These are phyloP conservation scores for Globisporangium paroecandrum DNA, from an alignment of 352 stramenopile genomes.

Conservation along the genomic window DNA sequence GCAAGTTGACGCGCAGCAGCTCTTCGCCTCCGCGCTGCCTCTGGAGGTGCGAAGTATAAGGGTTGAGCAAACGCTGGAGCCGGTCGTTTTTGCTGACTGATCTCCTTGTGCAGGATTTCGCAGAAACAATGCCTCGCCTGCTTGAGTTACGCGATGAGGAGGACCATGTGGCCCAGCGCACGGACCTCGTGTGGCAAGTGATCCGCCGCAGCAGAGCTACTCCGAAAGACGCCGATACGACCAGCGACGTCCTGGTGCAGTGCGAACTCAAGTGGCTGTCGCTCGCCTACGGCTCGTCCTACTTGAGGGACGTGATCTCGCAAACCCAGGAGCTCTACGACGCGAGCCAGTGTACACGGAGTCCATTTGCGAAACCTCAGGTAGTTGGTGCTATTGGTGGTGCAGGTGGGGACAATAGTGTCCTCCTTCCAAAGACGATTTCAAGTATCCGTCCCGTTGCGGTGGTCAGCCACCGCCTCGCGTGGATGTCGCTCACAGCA, in stretches of 20 bases:
- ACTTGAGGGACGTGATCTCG: conserved; percentile 6
- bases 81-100: background rate
- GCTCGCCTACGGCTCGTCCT: background rate
- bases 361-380: background rate
- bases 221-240: background rate
- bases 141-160: conserved; percentile 33
- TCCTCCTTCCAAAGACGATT: conserved; percentile 1
- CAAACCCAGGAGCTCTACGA: conserved; percentile 3
- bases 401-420: background rate
- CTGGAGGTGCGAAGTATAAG: conserved; percentile 19
- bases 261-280: conserved; percentile 12
- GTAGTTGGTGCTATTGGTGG: background rate
- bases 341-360: background rate
- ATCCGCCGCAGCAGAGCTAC: background rate
- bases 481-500: background rate
- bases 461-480: conserved; percentile 10
- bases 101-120: conserved; percentile 11
- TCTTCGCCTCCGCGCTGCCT: conserved; percentile 22
- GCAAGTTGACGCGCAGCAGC: conserved; percentile 3
- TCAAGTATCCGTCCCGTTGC: conserved; percentile 1
- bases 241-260: background rate
- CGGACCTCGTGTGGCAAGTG: conserved; percentile 12
- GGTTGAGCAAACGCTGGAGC: background rate
- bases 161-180: conserved; percentile 21
- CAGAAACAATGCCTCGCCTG: conserved; percentile 26